These are phyloP conservation scores for Limonium bicolor DNA, from an alignment of 148 eudicot species.

Conservation along the genomic window DNA sequence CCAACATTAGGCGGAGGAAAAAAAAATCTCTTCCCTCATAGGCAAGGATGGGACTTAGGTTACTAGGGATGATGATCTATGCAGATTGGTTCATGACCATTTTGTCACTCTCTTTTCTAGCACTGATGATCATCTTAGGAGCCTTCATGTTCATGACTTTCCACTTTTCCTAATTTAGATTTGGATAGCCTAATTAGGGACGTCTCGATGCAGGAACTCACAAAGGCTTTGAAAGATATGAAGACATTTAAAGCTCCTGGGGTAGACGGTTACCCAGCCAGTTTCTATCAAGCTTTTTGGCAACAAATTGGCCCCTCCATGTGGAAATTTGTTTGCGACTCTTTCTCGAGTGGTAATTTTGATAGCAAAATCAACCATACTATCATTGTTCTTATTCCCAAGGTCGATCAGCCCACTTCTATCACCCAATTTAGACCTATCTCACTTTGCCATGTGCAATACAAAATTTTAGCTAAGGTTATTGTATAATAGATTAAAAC, in stretches of 20 bases:
- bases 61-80: too few relatives aligned
- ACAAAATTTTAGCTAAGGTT: too few relatives aligned
- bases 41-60: not conserved
- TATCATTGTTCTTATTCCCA: not conserved
- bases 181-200: too few relatives aligned
- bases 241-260: not conserved
- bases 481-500: too few relatives aligned
- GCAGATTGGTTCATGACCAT: not conserved
- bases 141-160: too few relatives aligned
- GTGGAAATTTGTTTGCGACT: not conserved
- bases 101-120: not conserved
- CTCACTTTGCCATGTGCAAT: too few relatives aligned
- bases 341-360: not conserved
- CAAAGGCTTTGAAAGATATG: not conserved
- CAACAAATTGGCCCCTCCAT: not conserved
- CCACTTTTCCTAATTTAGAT: too few relatives aligned
- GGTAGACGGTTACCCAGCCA: not conserved
- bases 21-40: not conserved
- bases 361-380: not conserved
- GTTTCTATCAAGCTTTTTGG: not conserved
- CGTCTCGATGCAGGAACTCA: too few relatives aligned
- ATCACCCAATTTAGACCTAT: not conserved
- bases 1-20: not conserved
- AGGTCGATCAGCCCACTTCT: not conserved
- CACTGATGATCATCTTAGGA: too few relatives aligned